Evolutionary conservation across 768 basidiomycete genomes (phyloP), one percentile per base, ranked within the genome.

Genomic region (Amanita subjunquillea): DNA sequence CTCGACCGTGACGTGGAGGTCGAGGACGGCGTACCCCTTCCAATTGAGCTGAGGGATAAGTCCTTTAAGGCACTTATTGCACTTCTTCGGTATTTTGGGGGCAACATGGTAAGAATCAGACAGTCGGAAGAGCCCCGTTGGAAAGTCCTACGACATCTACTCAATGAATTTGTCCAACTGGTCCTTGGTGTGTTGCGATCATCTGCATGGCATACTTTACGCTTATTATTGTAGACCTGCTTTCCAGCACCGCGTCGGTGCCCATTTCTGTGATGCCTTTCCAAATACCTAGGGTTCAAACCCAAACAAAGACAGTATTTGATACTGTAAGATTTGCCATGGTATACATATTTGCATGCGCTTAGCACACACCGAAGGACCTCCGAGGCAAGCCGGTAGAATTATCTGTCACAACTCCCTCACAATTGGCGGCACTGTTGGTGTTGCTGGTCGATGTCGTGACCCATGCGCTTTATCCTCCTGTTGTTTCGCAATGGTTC

Each of bases 71-170:
- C 74, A 15, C 63, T 76, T 22, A 66, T 72, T 4, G 65, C 67
- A 25, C 60, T 85, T 34, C 57, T 84, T 20, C 74, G 73, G 23
- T 70, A 66, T 43, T 59, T 83, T n/a, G 78, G 75, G 15, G 67
- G 68, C 29, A 65, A 61, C 36, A 54, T 67, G 32, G 60, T 64
- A 4, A 56, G 67, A 9, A 50, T 63, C 25, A 58, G 62, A n/a
- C 66, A 62, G 8, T 57, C 59, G 5, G 60, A 68, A 20, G 58
- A 62, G 7, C 67, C 68, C 25, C 61, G 67, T n/a, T 79, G 73
- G 73, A 67, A 69, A 56, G 63, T 63, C 4, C 57, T 80, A 57
- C 66, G 71, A 39, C 60, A 44, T 20, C 66, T 77, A 48, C 55
- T 79, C 36, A 56, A 59, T 27, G 74, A 76, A 56, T 73, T 67